Percentiles rank a stretch among this genome's conserved stretches.
Evolutionary conservation across 192 early-diverging fungal species (phyloP).

Genomic region (Dissophora ornata): DNA sequence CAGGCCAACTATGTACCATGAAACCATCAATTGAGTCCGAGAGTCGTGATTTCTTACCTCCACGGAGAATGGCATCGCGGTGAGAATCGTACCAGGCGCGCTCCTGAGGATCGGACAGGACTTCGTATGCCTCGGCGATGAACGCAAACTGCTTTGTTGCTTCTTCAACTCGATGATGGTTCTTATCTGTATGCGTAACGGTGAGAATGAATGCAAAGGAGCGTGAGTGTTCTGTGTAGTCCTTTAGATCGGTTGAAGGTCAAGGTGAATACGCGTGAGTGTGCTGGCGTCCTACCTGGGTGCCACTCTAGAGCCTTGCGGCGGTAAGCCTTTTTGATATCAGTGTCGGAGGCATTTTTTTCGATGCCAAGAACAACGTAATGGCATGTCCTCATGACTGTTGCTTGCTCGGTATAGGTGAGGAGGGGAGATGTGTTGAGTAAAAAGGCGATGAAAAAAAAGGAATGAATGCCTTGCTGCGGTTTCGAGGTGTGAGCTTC

Average conservation of each 20-base stretch:
- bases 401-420: no score
- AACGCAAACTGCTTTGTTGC: conserved; percentile 89
- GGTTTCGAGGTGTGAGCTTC: conserved; percentile 2
- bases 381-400: conserved; percentile 79
- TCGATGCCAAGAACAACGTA: conserved; percentile 91
- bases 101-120: conserved; percentile 92
- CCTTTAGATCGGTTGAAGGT: no score
- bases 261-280: no score
- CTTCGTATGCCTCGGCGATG: conserved; percentile 94
- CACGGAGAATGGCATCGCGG: conserved; percentile 91
- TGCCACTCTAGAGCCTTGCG: conserved; percentile 83
- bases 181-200: conserved; percentile 76
- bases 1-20: no score
- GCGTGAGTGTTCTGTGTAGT: no score
- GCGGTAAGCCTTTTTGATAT: conserved; percentile 92
- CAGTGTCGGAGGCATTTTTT: conserved; percentile 72
- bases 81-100: conserved; percentile 96
- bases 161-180: conserved; percentile 83
- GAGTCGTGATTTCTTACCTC: no score
- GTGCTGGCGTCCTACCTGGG: conserved; percentile 70
- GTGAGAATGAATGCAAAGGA: not conserved
- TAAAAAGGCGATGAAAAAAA: not conserved
- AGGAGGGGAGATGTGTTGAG: not conserved
- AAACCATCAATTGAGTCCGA: no score
- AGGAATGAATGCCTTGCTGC: no score